Evolutionary conservation across 176 grass and related monocot species (phyloP), one percentile per base, ranked within the genome.

Genomic region (Themeda triandra): DNA sequence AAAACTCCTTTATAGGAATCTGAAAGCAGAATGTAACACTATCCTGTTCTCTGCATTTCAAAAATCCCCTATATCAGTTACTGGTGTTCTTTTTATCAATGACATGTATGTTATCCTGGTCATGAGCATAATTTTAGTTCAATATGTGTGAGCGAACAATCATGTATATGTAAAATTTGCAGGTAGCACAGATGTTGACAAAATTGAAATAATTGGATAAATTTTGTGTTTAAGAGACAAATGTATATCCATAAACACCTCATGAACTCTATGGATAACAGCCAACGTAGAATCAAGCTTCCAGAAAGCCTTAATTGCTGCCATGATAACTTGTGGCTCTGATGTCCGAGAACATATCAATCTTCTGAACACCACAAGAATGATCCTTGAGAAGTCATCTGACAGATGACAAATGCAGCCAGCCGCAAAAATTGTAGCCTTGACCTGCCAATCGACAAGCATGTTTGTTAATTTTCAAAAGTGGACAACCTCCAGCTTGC

Each of bases 351-450:
- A 92, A 68, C 40, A 58, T 70, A 93, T 83, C 78, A 93, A 63
- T 78, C 92, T 82, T 72, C 66, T 24, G 64, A 92, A 56, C 35
- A 90, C 76, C 78, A 72, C 75, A 84, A 98, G 83, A 78, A 85
- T 85, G 73, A 93, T 90, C 63, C 23, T 59, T 37, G 91, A 88
- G 85, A 98, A 98, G 70, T 98, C 92, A 77, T 90, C 89, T 10
- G 92, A 88, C 28, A 95, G 69, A 42, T 73, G 79, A 74, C 84
- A 95, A 37, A 98, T 86, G 83, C 85, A 98, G 69, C 73, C 63
- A 72, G 92, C 76, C 21, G 87, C 82, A 93, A 95, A 93, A 40
- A 98, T 78, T 31, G 96, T 91, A 1, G 92, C 96, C 60, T 84
- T 93, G 10, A 92, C 87, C 96, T 98, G 85, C 40, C 77, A 62